Evolutionary conservation across 2,329 filamentous ascomycete species (phyloP).

Genomic region (Cercospora citrullina): DNA sequence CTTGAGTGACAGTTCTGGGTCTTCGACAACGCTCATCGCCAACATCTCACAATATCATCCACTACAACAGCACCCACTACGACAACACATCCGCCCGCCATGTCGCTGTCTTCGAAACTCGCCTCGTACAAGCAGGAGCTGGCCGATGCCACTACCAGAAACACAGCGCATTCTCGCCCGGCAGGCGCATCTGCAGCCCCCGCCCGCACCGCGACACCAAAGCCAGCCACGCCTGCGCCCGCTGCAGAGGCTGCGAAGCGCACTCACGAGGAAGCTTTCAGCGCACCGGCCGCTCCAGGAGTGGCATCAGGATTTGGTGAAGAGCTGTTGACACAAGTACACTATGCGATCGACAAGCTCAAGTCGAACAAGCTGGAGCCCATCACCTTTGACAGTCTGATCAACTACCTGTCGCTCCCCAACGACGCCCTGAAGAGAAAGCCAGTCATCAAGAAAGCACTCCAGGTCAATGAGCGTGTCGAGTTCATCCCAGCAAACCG

Average conservation of each 20-base stretch:
- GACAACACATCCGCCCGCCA: slow-evolving; percentile 21
- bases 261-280: slow-evolving; percentile 31
- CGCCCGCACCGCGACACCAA: slow-evolving; percentile 31
- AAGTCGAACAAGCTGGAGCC: slow-evolving; percentile 64
- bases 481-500: slow-evolving; percentile 51
- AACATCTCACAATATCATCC: slow-evolving; percentile 4
- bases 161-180: slow-evolving; percentile 33
- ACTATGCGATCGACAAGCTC: slow-evolving; percentile 82
- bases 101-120: slow-evolving; percentile 35
- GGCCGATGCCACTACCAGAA: slow-evolving; percentile 35
- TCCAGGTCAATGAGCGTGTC: slow-evolving; percentile 66
- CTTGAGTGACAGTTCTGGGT: slow-evolving; percentile 36
- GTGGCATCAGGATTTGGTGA: slow-evolving; percentile 45
- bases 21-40: background rate
- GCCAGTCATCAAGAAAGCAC: slow-evolving; percentile 64
- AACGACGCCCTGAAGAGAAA: slow-evolving; percentile 40
- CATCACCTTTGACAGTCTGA: slow-evolving; percentile 72
- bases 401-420: slow-evolving; percentile 74
- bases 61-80: slow-evolving; percentile 3
- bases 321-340: slow-evolving; percentile 83
- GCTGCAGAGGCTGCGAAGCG: slow-evolving; percentile 65
- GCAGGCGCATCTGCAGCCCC: slow-evolving; percentile 22
- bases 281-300: slow-evolving; percentile 49
- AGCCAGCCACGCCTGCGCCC: slow-evolving; percentile 46
- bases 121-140: slow-evolving; percentile 36